Evolutionary conservation across 2,329 filamentous ascomycete species (phyloP).

Genomic region (Blastomyces silverae): DNA sequence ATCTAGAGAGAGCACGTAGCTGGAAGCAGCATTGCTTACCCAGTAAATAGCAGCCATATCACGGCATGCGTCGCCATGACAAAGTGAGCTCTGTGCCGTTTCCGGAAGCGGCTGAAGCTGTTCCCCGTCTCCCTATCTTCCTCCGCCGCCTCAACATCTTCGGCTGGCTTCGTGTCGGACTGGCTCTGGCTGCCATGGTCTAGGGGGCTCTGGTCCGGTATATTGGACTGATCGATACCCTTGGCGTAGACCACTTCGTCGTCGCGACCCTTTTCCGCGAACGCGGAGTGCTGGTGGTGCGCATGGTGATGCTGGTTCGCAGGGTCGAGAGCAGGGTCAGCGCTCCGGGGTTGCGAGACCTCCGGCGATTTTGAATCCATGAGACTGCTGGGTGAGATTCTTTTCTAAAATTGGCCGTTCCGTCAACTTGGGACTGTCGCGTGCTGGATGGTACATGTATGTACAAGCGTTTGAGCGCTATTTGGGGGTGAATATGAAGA

Average conservation of each 20-base stretch:
- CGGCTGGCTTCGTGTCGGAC: conserved; percentile 21
- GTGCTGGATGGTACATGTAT: neutral
- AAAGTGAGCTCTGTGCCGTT: conserved; percentile 30
- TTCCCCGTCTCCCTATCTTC: conserved; percentile 23
- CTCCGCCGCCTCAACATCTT: conserved; percentile 41
- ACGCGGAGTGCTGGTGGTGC: conserved; percentile 4
- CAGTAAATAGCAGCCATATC: conserved; percentile 48
- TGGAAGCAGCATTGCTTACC: conserved; percentile 37
- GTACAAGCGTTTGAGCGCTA: neutral
- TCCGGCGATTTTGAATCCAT: neutral
- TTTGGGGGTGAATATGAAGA: neutral
- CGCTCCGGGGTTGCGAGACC: neutral
- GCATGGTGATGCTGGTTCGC: conserved; percentile 13
- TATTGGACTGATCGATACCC: conserved; percentile 38
- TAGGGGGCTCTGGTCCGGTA: conserved; percentile 33
- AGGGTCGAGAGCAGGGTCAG: conserved; percentile 12
- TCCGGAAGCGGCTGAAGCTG: conserved; percentile 27
- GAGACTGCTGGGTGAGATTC: too few relatives aligned
- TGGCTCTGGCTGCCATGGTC: conserved; percentile 33
- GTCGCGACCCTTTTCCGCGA: conserved; percentile 4
- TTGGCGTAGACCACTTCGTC: conserved; percentile 26
- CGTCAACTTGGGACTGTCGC: neutral
- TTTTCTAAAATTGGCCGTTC: neutral
- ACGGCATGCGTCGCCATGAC: conserved; percentile 42
- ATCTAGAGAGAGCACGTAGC: neutral